Evolutionary conservation across 2,329 filamentous ascomycete species (phyloP), one percentile per base, ranked within the genome.

Genomic region (Calonectria pseudoturangicola): DNA sequence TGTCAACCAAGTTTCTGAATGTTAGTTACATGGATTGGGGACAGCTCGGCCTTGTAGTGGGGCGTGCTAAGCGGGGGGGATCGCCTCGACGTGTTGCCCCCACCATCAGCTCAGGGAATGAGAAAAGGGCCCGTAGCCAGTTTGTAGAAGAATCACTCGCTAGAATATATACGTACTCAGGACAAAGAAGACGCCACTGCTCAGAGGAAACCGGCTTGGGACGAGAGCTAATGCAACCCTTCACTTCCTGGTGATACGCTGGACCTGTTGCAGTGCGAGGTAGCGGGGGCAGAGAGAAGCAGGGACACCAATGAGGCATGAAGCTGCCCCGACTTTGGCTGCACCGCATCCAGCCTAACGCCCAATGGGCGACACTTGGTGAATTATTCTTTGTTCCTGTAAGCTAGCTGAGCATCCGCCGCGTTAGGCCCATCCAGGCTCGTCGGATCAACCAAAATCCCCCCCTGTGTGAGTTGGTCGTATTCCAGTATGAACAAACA

Each of bases 371-470:
- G 33, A 9, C 54, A 60, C 10, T 39, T 41, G 36, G 33, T 41
- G 36, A 15, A 60, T 18, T 21, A 21, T 36, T 16, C 21, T 15
- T 25, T 41, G 36, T 60, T 7, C 13, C 13, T 15, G 10, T 28
- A 25, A 47, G 28, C 27, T 28, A 43, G 41, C 27, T 10, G 27
- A 63, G 56, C 13, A 21, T 36, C 45, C 28, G 56, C 7, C 28
- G 13, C 25, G 33, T 36, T 27, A n/a, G 16, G 36, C 36, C 15
- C 10, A 10, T 48, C 30, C 27, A 36, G n/a, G 50, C 30, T 51
- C 15, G 33, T 28, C 48, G 48, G 60, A 65, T 70, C 50, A 65
- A 56, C 68, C 18, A 10, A 51, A 62, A 63, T 45, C 45, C 48
- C 47, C 36, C 36, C 41, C 21, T 21, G 21, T 63, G 15, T 43